Evolutionary conservation across 2,329 filamentous ascomycete genomes (phyloP).

Genomic region (Colletotrichum limetticola): DNA sequence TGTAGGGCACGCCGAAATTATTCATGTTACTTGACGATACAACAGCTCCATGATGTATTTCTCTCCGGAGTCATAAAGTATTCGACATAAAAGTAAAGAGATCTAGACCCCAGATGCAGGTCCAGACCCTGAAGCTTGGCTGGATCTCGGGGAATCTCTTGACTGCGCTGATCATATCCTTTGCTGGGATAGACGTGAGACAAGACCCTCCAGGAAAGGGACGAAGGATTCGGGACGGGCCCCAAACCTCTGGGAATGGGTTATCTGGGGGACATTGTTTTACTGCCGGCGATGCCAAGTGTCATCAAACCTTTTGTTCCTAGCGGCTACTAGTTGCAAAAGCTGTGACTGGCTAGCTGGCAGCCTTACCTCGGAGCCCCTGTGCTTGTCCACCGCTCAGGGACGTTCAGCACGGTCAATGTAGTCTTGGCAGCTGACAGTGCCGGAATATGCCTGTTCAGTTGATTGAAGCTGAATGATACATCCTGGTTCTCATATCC

Average conservation of each 20-base stretch:
- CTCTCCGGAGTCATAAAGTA: fast-evolving
- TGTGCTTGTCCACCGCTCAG: too few relatives aligned
- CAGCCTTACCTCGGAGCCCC: too few relatives aligned
- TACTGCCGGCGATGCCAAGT: not conserved
- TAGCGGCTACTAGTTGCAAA: not conserved
- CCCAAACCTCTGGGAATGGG: not conserved
- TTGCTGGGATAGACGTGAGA: not conserved
- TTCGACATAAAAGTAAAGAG: too few relatives aligned
- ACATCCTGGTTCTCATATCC: too few relatives aligned
- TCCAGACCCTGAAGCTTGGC: not conserved
- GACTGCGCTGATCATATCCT: not conserved
- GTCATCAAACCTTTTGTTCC: not conserved
- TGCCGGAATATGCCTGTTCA: too few relatives aligned
- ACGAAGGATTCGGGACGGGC: not conserved
- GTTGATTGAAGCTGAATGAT: too few relatives aligned
- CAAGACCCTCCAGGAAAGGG: too few relatives aligned
- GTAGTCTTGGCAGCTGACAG: too few relatives aligned
- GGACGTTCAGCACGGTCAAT: too few relatives aligned
- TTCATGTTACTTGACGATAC: too few relatives aligned
- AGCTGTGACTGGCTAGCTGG: too few relatives aligned
- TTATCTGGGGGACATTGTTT: not conserved
- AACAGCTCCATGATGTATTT: not conserved
- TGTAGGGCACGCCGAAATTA: too few relatives aligned
- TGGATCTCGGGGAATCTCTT: not conserved
- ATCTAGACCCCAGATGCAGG: not conserved